These are phyloP conservation scores for Penicillium decumbens DNA, from an alignment of 2,329 filamentous ascomycete species.

Conservation along the genomic window DNA sequence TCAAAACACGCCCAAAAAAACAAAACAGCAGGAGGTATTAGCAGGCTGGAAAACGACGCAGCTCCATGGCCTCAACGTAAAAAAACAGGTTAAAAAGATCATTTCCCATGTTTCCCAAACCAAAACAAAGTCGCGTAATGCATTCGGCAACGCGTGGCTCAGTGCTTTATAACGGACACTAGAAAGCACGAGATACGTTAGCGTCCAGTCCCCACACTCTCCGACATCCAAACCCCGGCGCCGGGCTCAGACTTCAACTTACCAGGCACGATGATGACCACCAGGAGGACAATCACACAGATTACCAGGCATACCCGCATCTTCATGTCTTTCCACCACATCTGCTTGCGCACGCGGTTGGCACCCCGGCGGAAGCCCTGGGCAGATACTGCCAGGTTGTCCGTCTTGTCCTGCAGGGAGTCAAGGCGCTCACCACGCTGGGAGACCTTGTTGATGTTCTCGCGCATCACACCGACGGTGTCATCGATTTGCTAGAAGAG, in stretches of 20 bases:
- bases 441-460: constrained; percentile 96
- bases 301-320: constrained; percentile 96
- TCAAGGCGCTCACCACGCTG: constrained; percentile 88
- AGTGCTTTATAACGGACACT: constrained; percentile 26
- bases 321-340: constrained; percentile 99
- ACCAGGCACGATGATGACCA: constrained; percentile 96
- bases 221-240: neutral
- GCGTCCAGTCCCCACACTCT: neutral
- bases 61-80: constrained; percentile 28
- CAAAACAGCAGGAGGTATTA: constrained; percentile 36
- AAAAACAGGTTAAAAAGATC: constrained; percentile 31
- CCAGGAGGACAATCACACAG: constrained; percentile 83
- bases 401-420: constrained; percentile 82
- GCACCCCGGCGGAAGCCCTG: constrained; percentile 94
- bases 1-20: constrained; percentile 31
- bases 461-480: constrained; percentile 89
- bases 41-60: constrained; percentile 30
- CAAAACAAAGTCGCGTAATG: constrained; percentile 26
- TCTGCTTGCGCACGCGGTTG: constrained; percentile 92
- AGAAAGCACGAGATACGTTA: neutral
- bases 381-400: constrained; percentile 87
- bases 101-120: constrained; percentile 28
- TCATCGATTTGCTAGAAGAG: constrained; percentile 84
- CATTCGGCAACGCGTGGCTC: constrained; percentile 25
- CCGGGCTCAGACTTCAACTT: constrained; percentile 36